Conservation (phyloP, 2,329 filamentous ascomycete species). For the Aureobasidium lini region DNA sequence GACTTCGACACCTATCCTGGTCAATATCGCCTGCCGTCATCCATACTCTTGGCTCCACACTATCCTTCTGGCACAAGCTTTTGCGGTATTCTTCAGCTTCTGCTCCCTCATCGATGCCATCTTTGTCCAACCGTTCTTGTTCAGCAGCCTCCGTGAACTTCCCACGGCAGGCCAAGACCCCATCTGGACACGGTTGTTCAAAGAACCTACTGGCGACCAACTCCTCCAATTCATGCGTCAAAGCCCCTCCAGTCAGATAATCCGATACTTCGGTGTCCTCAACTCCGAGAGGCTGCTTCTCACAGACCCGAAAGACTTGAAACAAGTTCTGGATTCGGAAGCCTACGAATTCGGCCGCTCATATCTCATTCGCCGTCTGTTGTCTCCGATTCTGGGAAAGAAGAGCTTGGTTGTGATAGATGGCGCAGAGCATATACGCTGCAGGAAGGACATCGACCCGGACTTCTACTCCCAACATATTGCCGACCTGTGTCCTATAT, state of each 20-base stretch:
- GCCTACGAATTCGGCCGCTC: constrained; percentile 10
- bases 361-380: constrained; percentile 3
- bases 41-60: background rate
- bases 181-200: background rate
- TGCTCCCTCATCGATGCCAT: background rate
- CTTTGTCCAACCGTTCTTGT: background rate
- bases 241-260: background rate
- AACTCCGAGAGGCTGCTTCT: constrained; percentile 6
- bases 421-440: background rate
- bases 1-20: background rate
- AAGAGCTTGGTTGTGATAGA: background rate
- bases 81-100: background rate
- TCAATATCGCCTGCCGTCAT: background rate
- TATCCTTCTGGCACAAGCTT: background rate
- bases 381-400: constrained; percentile 4
- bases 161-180: background rate
- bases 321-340: constrained; percentile 2
- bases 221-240: background rate
- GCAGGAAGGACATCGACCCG: background rate
- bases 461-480: background rate
- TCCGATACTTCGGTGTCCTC: constrained; percentile 7
- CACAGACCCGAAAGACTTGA: constrained; percentile 3
- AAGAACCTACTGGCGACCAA: background rate
- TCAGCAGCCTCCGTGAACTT: background rate
- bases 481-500: background rate